Base-by-base conservation (phyloP, 2,329 filamentous ascomycete species). In the Paracoccidioides brasiliensis region DNA sequence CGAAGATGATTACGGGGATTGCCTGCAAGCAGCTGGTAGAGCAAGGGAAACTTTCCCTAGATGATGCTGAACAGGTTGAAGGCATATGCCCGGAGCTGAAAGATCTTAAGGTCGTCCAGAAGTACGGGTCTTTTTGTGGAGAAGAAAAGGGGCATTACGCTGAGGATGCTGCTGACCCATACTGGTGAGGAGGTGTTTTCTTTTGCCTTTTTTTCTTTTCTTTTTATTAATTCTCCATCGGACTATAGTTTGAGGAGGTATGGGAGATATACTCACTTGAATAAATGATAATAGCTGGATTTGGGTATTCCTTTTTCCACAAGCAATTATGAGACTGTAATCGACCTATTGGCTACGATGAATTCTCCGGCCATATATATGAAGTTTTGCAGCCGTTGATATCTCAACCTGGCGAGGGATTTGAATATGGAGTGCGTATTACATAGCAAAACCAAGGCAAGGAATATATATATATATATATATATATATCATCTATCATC, bases 361-460 rank as follows among this genome's bases (percentile, higher is more conserved):
- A 84, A 62, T 80, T 84, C 61, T 76, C 75, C 0, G 77, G 77
- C 0, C 72, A 79, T 22, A 63, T 74, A n/a, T 71, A 73, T 42
- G 80, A 80, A 15, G 70, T 84, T 52, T 62, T 75, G 50, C 65
- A 71, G 58, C 78, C 81, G 0, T 66, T 86, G 28, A 65, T 84
- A 1, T 82, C 82, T 60, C 80, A 86, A 59, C 83, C 83, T 0
- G 82, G 83, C 0, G 74, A 77, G 37, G 71, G 71, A 3, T 86
- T 80, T 80, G 75, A 80, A 55, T 85, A 85, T 30, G 77, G 78
- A 1, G 76, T 79, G 67, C 70, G 72, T 68, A 60, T 57, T 63
- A 57, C 57, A 5, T 54, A 42, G 41, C 62, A 57, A 54, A 63
- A 22, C 1, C 22, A 60, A 51, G 57, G 4, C 5, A 10, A 14